Conservation (phyloP, 1,284 basidiomycete species). For the Melampsora occidentalis region DNA sequence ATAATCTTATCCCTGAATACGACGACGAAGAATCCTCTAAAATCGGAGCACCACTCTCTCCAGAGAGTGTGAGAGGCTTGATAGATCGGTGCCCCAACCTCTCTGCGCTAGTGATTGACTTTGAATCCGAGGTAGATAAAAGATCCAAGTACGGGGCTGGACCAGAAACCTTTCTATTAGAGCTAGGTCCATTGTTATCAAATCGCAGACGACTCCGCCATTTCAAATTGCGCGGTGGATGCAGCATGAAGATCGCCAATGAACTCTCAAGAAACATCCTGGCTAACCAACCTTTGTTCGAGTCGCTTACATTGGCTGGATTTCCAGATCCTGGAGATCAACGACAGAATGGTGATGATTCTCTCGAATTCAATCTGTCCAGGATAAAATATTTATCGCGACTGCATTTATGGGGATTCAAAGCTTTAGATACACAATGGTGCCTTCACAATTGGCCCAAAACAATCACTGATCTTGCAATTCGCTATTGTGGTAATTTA, state of each 20-base stretch:
- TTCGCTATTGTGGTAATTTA: neutral
- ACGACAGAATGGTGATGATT: neutral
- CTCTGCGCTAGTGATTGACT: too few species aligned
- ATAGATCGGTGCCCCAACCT: too few species aligned
- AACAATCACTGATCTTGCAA: neutral
- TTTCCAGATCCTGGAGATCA: neutral
- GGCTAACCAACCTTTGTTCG: neutral
- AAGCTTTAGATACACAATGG: neutral
- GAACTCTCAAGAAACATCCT: too few species aligned
- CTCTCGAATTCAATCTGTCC: neutral
- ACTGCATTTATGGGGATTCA: neutral
- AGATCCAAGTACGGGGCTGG: too few species aligned
- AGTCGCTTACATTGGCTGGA: neutral
- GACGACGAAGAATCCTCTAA: too few species aligned
- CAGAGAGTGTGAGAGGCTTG: too few species aligned
- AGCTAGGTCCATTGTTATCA: neutral
- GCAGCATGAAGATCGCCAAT: too few species aligned
- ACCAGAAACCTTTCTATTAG: neutral
- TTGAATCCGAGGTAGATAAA: too few species aligned
- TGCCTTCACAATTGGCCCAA: too few species aligned
- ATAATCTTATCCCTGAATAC: too few species aligned
- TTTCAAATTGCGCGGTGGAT: neutral
- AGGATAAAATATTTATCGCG: neutral
- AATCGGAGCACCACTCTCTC: too few species aligned
- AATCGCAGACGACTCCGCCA: neutral